These are phyloP conservation scores for Saturnispora hagleri DNA, from an alignment of 805 yeast species.

Conservation along the genomic window DNA sequence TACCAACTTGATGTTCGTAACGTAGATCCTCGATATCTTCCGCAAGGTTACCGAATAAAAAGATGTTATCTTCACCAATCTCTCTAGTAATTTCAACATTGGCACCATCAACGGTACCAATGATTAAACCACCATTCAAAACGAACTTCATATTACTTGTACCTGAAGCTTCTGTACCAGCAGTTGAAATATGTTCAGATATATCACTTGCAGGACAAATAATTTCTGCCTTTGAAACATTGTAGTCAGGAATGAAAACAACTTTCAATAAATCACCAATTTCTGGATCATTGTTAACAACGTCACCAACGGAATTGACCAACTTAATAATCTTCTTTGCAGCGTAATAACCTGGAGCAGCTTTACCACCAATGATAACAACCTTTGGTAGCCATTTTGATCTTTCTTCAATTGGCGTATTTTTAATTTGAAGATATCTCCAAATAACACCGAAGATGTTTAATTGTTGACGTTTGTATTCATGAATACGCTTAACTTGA, in stretches of 20 bases:
- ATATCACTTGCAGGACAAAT: slow-evolving; percentile 85
- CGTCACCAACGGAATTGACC: slow-evolving; percentile 71
- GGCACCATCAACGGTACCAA: slow-evolving; percentile 96
- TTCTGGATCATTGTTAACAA: slow-evolving; percentile 69
- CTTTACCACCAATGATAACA: slow-evolving; percentile 84
- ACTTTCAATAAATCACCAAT: slow-evolving; percentile 74
- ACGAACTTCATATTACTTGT: slow-evolving; percentile 95
- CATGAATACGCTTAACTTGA: slow-evolving; percentile 93
- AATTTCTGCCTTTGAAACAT: slow-evolving; percentile 88
- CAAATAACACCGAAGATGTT: slow-evolving; percentile 84
- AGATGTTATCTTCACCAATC: slow-evolving; percentile 87
- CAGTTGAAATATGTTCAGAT: slow-evolving; percentile 91
- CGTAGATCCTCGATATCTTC: slow-evolving; percentile 85
- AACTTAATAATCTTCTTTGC: slow-evolving; percentile 86
- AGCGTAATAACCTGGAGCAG: slow-evolving; percentile 97
- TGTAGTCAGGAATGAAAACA: slow-evolving; percentile 84
- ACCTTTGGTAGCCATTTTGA: slow-evolving; percentile 65
- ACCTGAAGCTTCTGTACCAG: slow-evolving; percentile 96
- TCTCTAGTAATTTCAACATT: slow-evolving; percentile 92
- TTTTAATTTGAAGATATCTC: slow-evolving; percentile 71
- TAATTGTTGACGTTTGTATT: slow-evolving; percentile 90
- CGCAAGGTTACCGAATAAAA: slow-evolving; percentile 82
- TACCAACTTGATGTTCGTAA: slow-evolving; percentile 58
- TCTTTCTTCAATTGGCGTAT: slow-evolving; percentile 53
- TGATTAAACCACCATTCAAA: slow-evolving; percentile 84